Evolutionary conservation across 768 basidiomycete species (phyloP).

Genomic region (Megacollybia marginata): DNA sequence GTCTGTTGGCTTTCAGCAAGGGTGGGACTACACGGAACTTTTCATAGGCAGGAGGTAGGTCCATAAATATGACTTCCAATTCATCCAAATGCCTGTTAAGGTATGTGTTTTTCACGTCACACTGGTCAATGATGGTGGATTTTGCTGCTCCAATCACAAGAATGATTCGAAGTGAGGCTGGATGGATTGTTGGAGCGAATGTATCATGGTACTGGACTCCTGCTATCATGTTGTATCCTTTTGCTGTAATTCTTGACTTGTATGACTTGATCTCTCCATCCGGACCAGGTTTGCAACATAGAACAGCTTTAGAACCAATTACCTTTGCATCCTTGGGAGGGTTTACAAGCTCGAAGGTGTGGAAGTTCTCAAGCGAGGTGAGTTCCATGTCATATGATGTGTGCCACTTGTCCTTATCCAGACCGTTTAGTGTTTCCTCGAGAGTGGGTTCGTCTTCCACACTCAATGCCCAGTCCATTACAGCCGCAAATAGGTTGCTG

Average conservation of each 20-base stretch:
- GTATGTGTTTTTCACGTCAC: slow-evolving; percentile 18
- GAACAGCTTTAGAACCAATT: too few relatives aligned
- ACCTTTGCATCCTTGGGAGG: too few relatives aligned
- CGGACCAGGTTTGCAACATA: too few relatives aligned
- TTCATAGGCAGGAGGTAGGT: slow-evolving; percentile 15
- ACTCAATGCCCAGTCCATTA: neutral
- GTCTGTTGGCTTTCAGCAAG: too few relatives aligned
- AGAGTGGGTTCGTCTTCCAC: neutral
- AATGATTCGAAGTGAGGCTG: slow-evolving; percentile 13
- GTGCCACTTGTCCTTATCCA: neutral
- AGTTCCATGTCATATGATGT: slow-evolving; percentile 3
- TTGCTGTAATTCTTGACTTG: slow-evolving; percentile 18
- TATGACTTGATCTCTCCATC: slow-evolving; percentile 12
- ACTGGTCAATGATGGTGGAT: slow-evolving; percentile 4
- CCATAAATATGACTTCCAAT: slow-evolving; percentile 20
- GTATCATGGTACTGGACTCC: too few relatives aligned
- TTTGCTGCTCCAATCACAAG: slow-evolving; percentile 11
- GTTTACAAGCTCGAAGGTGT: too few relatives aligned
- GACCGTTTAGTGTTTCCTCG: neutral
- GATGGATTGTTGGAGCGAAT: slow-evolving; percentile 14
- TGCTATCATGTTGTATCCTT: slow-evolving; percentile 19
- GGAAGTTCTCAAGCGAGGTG: slow-evolving; percentile 4
- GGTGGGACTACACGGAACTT: too few relatives aligned
- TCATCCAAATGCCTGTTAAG: slow-evolving; percentile 14
- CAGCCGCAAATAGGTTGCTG: neutral